These are phyloP conservation scores for Cladosporium phlei DNA, from an alignment of 2,329 filamentous ascomycete species.

Conservation along the genomic window DNA sequence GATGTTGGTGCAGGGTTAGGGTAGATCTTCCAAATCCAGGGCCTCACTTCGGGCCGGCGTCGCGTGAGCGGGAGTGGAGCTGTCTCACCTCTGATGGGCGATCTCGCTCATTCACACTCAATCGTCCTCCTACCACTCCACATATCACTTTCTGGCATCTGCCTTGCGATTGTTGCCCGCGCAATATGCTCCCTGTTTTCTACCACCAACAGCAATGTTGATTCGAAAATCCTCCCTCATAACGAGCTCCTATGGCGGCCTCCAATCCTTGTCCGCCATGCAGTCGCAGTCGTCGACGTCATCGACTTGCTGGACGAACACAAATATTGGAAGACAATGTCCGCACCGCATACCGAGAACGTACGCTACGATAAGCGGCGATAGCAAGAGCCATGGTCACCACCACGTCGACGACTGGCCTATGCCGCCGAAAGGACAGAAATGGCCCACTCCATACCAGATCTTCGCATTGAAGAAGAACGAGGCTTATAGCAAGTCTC, in stretches of 20 bases:
- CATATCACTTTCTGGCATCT: background rate
- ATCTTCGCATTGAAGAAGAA: constrained; percentile 63
- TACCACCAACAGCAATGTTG: constrained; percentile 32
- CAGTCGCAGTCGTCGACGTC: constrained; percentile 36
- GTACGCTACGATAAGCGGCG: constrained; percentile 32
- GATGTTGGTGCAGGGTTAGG: too few relatives aligned
- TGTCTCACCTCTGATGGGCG: background rate
- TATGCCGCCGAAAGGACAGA: constrained; percentile 33
- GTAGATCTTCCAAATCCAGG: too few relatives aligned
- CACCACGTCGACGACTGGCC: constrained; percentile 31
- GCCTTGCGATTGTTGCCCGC: background rate
- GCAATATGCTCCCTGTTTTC: constrained; percentile 1
- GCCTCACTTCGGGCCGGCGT: too few relatives aligned
- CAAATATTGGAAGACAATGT: constrained; percentile 28
- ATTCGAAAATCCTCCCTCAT: constrained; percentile 33
- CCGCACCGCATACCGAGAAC: constrained; percentile 15
- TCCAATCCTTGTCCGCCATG: constrained; percentile 15
- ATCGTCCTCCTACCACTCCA: too few relatives aligned
- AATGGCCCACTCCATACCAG: constrained; percentile 77
- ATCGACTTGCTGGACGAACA: constrained; percentile 34
- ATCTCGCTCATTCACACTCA: constrained; percentile 10
- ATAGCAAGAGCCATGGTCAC: constrained; percentile 22
- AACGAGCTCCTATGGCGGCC: constrained; percentile 27
- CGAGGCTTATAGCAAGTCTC: constrained; percentile 72
- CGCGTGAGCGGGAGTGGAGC: background rate